phyloP scores from a whole-genome alignment of 805 yeast genomes.

The Wickerhamiella parazyma region DNA sequence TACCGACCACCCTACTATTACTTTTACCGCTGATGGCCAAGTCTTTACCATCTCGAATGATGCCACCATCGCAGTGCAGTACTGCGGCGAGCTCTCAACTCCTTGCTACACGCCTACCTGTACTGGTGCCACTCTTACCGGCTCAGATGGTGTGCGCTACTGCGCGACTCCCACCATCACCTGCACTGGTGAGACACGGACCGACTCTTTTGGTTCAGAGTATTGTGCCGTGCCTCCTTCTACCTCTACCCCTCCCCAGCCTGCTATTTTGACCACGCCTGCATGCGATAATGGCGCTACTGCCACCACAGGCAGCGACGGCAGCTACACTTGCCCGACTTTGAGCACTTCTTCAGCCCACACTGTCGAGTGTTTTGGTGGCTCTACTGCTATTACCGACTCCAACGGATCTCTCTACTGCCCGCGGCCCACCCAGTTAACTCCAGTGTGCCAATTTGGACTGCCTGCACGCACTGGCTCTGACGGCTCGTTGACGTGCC shows the following conservation, averaged over 20 bases:
- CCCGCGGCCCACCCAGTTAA: neutral
- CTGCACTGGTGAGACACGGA: no score
- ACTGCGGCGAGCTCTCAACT: neutral
- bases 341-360: neutral
- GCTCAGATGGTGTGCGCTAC: neutral
- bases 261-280: neutral
- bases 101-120: neutral
- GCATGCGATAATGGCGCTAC: neutral
- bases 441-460: neutral
- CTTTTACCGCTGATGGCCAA: slow-evolving; percentile 6
- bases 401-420: neutral
- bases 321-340: neutral
- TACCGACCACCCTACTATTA: slow-evolving; percentile 4
- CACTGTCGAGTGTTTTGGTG: neutral
- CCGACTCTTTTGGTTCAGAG: no score
- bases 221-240: no score
- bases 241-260: no score
- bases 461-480: neutral
- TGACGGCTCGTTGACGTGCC: neutral
- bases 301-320: neutral
- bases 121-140: neutral
- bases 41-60: slow-evolving; percentile 4
- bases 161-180: neutral
- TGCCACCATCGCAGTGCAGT: slow-evolving; percentile 1
- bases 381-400: neutral